Evolutionary conservation across 257 asterid species (phyloP).

Genomic region (Gardenia jasminoides): DNA sequence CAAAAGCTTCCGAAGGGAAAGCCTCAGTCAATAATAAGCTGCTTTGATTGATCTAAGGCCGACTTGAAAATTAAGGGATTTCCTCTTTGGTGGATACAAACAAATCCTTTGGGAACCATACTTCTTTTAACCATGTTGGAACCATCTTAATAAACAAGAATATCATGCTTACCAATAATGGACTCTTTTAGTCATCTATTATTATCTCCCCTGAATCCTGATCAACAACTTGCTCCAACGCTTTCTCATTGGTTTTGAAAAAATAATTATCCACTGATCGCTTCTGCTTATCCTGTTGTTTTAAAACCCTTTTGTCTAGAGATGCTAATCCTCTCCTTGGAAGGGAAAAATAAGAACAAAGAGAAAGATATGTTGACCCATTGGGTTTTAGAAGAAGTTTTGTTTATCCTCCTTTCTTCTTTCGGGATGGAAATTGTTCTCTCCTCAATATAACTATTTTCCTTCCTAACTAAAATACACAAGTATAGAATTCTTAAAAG

Average conservation of each 20-base stretch:
- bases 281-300: not conserved
- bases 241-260: not conserved
- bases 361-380: no score
- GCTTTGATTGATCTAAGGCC: not conserved
- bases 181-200: not conserved
- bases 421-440: no score
- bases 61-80: not conserved
- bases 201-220: not conserved
- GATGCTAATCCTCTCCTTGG: no score
- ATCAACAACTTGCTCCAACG: not conserved
- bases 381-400: not conserved
- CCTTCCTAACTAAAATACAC: not conserved
- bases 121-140: not conserved
- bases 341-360: no score
- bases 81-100: conserved; percentile 12
- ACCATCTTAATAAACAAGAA: conserved; percentile 7
- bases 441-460: no score
- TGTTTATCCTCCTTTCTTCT: no score
- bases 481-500: not conserved
- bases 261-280: no score
- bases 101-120: not conserved
- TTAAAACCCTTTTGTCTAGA: no score
- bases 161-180: conserved; percentile 11
- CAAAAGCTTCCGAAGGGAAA: not conserved
- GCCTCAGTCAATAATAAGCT: not conserved